phyloP scores from a whole-genome alignment of 2,329 filamentous ascomycete species.

The Claviceps monticola region DNA sequence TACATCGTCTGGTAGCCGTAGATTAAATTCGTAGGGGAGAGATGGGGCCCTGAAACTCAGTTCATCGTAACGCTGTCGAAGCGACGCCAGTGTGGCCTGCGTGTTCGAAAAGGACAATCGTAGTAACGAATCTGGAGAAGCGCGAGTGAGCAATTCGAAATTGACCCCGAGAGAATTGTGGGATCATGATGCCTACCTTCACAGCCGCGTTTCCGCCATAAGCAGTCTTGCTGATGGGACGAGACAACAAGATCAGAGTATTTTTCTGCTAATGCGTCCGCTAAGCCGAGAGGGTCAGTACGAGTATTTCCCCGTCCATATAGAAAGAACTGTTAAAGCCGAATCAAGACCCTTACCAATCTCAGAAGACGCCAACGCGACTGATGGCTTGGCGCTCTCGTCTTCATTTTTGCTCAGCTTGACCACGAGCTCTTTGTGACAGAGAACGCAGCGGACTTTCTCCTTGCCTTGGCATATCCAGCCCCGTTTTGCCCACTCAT shows the following conservation, averaged over 20 bases:
- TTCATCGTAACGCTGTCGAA: constrained; percentile 53
- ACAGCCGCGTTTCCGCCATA: constrained; percentile 81
- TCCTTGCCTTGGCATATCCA: constrained; percentile 80
- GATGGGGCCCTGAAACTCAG: constrained; percentile 39
- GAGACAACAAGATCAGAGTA: constrained; percentile 61
- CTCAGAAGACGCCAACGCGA: constrained; percentile 43
- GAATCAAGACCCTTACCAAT: constrained; percentile 27
- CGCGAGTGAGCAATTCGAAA: neutral
- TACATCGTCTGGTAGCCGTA: constrained; percentile 40
- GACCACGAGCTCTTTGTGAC: constrained; percentile 71
- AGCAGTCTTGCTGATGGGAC: constrained; percentile 66
- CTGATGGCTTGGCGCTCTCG: constrained; percentile 39
- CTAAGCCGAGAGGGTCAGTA: constrained; percentile 18
- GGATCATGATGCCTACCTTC: constrained; percentile 44
- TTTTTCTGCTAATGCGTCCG: constrained; percentile 57
- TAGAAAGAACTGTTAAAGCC: neutral
- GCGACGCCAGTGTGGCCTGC: constrained; percentile 38
- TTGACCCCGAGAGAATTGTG: neutral
- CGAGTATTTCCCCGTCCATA: neutral
- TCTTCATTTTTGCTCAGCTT: constrained; percentile 52
- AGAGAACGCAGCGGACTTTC: constrained; percentile 74
- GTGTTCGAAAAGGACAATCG: constrained; percentile 51
- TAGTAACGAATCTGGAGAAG: constrained; percentile 38
- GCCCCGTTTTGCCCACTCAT: constrained; percentile 87
- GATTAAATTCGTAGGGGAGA: constrained; percentile 47